A percentile compares a stretch with the other conserved stretches of the same genome.
phyloP scores from a whole-genome alignment of 805 yeast genomes.

The Wickerhamiella domercqiae region DNA sequence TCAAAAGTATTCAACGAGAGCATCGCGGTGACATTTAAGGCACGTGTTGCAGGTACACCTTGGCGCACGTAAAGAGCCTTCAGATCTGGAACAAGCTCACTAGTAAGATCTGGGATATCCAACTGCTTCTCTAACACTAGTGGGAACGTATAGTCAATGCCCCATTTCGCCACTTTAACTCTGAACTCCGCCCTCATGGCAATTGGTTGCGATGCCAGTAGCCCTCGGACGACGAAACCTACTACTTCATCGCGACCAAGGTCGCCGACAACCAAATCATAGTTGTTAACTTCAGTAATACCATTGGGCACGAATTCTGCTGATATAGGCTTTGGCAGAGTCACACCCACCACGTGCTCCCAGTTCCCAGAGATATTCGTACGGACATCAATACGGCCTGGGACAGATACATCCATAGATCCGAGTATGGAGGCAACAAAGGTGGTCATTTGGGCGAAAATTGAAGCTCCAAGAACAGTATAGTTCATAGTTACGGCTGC shows the following conservation, averaged over 20 bases:
- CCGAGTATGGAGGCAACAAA: not conserved
- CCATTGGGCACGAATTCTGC: not conserved
- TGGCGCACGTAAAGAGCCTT: constrained; percentile 4
- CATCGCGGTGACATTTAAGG: constrained; percentile 7
- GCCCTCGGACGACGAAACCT: constrained; percentile 4
- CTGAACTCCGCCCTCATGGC: constrained; percentile 7
- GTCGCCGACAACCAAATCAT: constrained; percentile 4
- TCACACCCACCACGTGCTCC: not conserved
- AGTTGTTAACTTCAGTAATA: not conserved
- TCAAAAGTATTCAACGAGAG: constrained; percentile 6
- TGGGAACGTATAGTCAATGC: constrained; percentile 8
- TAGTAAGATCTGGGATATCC: constrained; percentile 7
- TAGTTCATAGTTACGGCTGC: not conserved
- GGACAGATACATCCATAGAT: not conserved
- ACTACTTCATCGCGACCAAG: constrained; percentile 13
- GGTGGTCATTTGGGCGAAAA: not conserved
- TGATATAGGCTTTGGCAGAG: not conserved
- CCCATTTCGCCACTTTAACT: constrained; percentile 8
- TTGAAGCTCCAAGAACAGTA: not conserved
- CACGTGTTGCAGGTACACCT: not conserved
- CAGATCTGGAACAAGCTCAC: constrained; percentile 8
- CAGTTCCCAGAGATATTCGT: not conserved
- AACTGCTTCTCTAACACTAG: constrained; percentile 4
- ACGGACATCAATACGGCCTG: constrained; percentile 1
- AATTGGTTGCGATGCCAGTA: constrained; percentile 5